These are phyloP conservation scores for Boechera divaricarpa DNA, from an alignment of 345 rosid species.

Conservation along the genomic window DNA sequence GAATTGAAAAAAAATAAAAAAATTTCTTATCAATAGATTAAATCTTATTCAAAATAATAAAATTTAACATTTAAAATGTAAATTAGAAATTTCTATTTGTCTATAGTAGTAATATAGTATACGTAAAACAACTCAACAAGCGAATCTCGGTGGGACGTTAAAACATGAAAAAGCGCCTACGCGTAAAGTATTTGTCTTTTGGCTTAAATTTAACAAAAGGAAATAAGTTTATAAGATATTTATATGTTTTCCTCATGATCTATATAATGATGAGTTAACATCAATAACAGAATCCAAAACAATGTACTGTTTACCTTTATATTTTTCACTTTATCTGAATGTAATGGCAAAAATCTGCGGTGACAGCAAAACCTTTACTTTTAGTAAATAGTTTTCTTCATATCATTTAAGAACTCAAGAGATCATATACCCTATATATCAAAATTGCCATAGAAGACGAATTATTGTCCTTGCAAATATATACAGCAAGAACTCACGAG, in stretches of 20 bases:
- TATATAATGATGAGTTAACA: neutral
- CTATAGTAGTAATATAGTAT: neutral
- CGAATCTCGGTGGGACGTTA: neutral
- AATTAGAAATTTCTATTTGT: no score
- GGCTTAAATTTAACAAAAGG: neutral
- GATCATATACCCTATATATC: neutral
- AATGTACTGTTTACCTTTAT: neutral
- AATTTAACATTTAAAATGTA: neutral
- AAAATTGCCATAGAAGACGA: neutral
- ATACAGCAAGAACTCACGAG: conserved; percentile 35
- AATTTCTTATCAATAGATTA: no score
- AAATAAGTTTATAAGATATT: neutral
- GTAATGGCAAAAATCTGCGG: neutral
- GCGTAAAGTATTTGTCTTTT: conserved; percentile 10
- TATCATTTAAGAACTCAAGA: neutral
- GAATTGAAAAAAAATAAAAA: neutral
- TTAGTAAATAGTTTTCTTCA: conserved; percentile 2
- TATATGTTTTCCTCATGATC: neutral
- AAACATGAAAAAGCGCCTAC: neutral
- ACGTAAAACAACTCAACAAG: neutral
- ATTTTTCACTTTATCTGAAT: neutral
- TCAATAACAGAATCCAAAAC: conserved; percentile 25
- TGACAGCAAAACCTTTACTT: neutral
- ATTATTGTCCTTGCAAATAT: conserved; percentile 36
- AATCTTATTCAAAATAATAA: no score